Base-by-base conservation (phyloP, 179 eudicot species). In the Beta macrorhiza region DNA sequence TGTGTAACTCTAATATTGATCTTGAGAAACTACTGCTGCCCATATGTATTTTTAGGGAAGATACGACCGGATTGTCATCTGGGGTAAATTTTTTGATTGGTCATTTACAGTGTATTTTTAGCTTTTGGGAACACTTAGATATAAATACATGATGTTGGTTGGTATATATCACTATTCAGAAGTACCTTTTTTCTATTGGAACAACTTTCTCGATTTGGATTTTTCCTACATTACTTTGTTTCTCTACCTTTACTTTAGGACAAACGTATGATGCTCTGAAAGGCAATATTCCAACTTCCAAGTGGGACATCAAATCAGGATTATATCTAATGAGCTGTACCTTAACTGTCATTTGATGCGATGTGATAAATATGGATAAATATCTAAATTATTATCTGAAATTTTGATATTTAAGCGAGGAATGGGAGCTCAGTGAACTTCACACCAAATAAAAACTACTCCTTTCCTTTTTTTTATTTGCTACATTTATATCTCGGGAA, bases 41-140 rank as follows among this genome's bases (percentile, higher is more conserved):
- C 81, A 55, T 76, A 51, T 85, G 81, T 82, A 82, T 74, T 72
- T 64, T 80, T 49, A 45, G 75, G 63, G 69, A 45, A 57, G 56
- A 67, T 67, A 82, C 81, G 8, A 6, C 62, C 70, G 9, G 63
- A 61, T 57, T 68, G 14, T 79, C 65, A 11, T 67, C 58, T 55
- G 72, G 61, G 70, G 53, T 16, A 75, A 22, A 67, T 80, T 81
- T 79, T 85, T 83, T 72, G 79, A 80, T 80, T 76, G 82, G 67
- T 67, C 62, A 72, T 78, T 78, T 70, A 55, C 72, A 32, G 55
- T 84, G 81, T 81, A 76, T 73, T 58, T 49, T 20, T 76, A 70
- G 74, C 14, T 53, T 53, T 20, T 45, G 78, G 68, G 72, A 72
- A 70, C 65, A 44, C 37, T 64, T 20, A 68, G 76, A 74, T 79